These are phyloP conservation scores for Neurospora sp. DNA, from an alignment of 495 filamentous ascomycete species.

Conservation along the genomic window DNA sequence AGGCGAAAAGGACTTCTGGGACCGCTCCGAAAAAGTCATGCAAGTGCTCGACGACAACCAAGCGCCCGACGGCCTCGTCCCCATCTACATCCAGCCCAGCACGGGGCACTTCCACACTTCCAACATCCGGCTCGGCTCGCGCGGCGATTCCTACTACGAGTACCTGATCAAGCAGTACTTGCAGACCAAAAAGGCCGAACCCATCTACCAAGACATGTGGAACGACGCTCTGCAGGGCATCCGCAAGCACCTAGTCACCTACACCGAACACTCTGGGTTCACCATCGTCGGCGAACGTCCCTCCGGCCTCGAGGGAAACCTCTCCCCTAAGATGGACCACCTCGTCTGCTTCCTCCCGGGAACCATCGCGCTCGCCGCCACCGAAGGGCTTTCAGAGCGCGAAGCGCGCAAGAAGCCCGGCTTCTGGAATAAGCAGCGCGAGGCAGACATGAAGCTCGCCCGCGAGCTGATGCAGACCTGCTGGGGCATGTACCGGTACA, in stretches of 20 bases:
- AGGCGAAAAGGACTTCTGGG: slow-evolving; percentile 86
- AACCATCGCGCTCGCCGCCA: slow-evolving; percentile 83
- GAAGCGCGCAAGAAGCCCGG: slow-evolving; percentile 57
- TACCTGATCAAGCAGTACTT: slow-evolving; percentile 96
- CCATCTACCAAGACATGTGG: slow-evolving; percentile 88
- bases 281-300: slow-evolving; percentile 85
- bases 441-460: slow-evolving; percentile 78
- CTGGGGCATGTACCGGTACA: slow-evolving; percentile 90
- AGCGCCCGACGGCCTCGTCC: slow-evolving; percentile 71
- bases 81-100: slow-evolving; percentile 80
- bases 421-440: slow-evolving; percentile 67
- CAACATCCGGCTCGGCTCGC: slow-evolving; percentile 84
- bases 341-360: slow-evolving; percentile 96
- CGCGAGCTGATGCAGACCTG: slow-evolving; percentile 91
- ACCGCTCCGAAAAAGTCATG: slow-evolving; percentile 82
- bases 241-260: slow-evolving; percentile 83
- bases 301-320: slow-evolving; percentile 48
- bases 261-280: slow-evolving; percentile 67
- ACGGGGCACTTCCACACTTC: slow-evolving; percentile 66
- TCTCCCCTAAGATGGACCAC: slow-evolving; percentile 95
- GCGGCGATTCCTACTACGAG: slow-evolving; percentile 96
- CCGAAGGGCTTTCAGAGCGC: slow-evolving; percentile 61
- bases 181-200: slow-evolving; percentile 80
- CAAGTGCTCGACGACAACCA: slow-evolving; percentile 74
- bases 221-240: slow-evolving; percentile 75